These are phyloP conservation scores for Gardenia jasminoides DNA, from an alignment of 257 asterid species.

Conservation along the genomic window DNA sequence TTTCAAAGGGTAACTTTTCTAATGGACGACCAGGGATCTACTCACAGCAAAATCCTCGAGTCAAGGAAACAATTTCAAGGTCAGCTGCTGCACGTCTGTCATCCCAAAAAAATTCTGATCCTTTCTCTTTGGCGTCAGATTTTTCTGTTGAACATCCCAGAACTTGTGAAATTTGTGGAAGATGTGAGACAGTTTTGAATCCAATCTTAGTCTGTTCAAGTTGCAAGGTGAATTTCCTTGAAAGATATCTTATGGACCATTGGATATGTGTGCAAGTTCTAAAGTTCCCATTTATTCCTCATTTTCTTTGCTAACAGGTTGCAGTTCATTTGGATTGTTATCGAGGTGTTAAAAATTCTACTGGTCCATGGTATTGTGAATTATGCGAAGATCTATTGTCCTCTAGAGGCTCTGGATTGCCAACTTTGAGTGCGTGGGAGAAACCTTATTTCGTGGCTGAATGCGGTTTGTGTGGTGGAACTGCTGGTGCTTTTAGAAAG, in stretches of 20 bases:
- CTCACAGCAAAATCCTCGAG: slow-evolving; percentile 60
- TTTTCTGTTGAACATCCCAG: slow-evolving; percentile 62
- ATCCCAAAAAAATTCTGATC: slow-evolving; percentile 47
- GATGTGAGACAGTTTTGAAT: slow-evolving; percentile 74
- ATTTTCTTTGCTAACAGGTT: slow-evolving; percentile 45
- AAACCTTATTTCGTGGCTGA: slow-evolving; percentile 78
- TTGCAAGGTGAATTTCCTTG: slow-evolving; percentile 71
- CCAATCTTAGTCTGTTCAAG: slow-evolving; percentile 81
- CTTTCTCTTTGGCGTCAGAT: slow-evolving; percentile 45
- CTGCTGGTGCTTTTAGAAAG: slow-evolving; percentile 97
- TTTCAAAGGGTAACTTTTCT: slow-evolving; percentile 41
- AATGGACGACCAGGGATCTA: slow-evolving; percentile 43
- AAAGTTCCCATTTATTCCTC: not conserved
- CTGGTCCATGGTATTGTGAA: slow-evolving; percentile 97
- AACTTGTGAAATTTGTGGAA: slow-evolving; percentile 82
- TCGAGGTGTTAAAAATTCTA: slow-evolving; percentile 62
- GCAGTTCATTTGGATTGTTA: slow-evolving; percentile 98
- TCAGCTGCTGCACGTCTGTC: slow-evolving; percentile 49
- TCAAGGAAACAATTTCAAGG: slow-evolving; percentile 61
- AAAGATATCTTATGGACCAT: not conserved
- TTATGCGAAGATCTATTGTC: slow-evolving; percentile 72
- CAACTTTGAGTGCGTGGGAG: slow-evolving; percentile 55
- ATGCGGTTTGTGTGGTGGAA: slow-evolving; percentile 95
- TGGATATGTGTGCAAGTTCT: not conserved
- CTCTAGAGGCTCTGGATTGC: slow-evolving; percentile 59